Evolutionary conservation across 495 filamentous ascomycete genomes (phyloP), one percentile per base, ranked within the genome.

Genomic region (Penicillium cataractarum): DNA sequence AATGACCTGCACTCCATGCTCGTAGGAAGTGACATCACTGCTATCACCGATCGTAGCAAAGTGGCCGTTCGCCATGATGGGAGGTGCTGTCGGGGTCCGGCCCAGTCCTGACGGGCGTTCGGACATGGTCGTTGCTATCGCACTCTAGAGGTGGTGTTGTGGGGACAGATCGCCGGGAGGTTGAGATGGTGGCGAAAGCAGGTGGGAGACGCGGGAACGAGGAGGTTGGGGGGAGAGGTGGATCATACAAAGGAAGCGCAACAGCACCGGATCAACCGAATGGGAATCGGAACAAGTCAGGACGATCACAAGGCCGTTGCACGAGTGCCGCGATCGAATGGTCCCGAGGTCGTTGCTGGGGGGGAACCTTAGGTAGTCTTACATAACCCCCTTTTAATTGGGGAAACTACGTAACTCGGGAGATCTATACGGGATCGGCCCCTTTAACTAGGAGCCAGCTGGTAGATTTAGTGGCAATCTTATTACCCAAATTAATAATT

Each of bases 1-100:
- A 65, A 99, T 90, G 67, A 98, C 93, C 79, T 99, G 95, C 68
- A 97, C 91, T 54, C 95, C 95, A 85, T 95, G 92, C 72, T 90
- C 90, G 74, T 93, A 97, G 35, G 74, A 74, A n/a, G 71, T 72
- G 42, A 90, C 82, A 67, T 90, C 85, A 48, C 81, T 81, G 61
- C 85, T 82, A 76, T 83, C 83, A 76, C 90, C 90, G 74, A 93
- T 85, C 46, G 85, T 79, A 64, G 92, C 91, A 77, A 97, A 94
- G 74, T 97, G 93, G 66, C 90, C 90, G 77, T 97, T 97, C 82
- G 85, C 84, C 82, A 90, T 86, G 62, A 82, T 60, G 48, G 84
- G 77, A 37, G 84, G 85, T 15, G 86, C 87, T 33, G 85, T 83
- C 55, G 77, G 77, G 35, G 61, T 74, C 60, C 66, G 70, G 57